Evolutionary conservation across 257 asterid genomes (phyloP).

Genomic region (Nicotiana undulata): DNA sequence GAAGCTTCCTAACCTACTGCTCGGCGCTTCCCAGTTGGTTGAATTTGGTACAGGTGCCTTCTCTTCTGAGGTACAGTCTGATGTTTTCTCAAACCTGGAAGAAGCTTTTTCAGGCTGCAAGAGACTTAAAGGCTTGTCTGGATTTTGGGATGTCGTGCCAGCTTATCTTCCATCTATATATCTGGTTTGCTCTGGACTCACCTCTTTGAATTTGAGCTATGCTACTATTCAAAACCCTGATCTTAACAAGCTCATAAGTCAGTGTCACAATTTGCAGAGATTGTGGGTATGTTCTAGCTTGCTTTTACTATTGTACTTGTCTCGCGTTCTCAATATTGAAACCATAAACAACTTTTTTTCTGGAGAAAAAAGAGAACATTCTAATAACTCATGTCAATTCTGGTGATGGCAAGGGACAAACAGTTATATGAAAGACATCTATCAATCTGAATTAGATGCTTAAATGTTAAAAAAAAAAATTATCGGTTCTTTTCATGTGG

Average conservation of each 20-base stretch:
- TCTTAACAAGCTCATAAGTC: slow-evolving; percentile 13
- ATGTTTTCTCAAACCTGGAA: slow-evolving; percentile 33
- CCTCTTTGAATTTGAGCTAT: slow-evolving; percentile 42
- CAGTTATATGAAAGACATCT: too few relatives aligned
- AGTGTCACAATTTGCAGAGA: slow-evolving; percentile 17
- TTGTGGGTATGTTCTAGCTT: slow-evolving; percentile 14
- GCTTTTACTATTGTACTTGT: not conserved
- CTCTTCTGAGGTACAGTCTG: slow-evolving; percentile 28
- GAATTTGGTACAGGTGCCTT: slow-evolving; percentile 32
- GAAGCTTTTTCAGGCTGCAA: slow-evolving; percentile 43
- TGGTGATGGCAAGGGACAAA: too few relatives aligned
- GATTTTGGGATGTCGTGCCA: slow-evolving; percentile 48
- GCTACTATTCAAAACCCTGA: slow-evolving; percentile 25
- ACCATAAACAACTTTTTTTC: not conserved
- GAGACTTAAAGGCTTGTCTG: slow-evolving; percentile 40
- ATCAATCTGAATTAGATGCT: not conserved
- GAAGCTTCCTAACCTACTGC: slow-evolving; percentile 32
- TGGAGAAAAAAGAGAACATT: not conserved
- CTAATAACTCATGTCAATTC: too few relatives aligned
- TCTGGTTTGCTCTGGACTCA: slow-evolving; percentile 41
- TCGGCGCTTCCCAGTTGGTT: slow-evolving; percentile 36
- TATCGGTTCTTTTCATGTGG: not conserved
- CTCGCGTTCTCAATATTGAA: not conserved
- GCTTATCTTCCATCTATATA: slow-evolving; percentile 57
- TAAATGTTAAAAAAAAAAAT: too few relatives aligned